Conservation (phyloP, 129 eudicot species). For the Flaveria bidentis region DNA sequence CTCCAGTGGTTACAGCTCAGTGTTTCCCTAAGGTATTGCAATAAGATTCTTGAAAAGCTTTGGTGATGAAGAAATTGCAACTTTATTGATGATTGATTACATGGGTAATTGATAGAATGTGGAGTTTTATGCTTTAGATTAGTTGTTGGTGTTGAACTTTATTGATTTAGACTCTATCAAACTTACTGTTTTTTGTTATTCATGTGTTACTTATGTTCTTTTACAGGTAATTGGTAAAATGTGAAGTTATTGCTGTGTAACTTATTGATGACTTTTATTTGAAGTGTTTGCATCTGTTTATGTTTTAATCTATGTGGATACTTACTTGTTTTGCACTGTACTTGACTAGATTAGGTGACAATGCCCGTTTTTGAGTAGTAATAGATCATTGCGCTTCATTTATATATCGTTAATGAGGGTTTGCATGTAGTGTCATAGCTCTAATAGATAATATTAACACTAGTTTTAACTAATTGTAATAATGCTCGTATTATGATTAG, state of each 20-base stretch:
- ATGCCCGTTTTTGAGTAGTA: conserved; percentile 18
- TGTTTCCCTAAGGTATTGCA: conserved; percentile 63
- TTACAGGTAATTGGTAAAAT: background rate
- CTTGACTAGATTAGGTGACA: background rate
- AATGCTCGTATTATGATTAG: background rate
- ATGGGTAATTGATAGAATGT: conserved; percentile 15
- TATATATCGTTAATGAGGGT: conserved; percentile 4
- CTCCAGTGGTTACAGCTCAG: conserved; percentile 77
- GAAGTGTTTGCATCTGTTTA: conserved; percentile 1
- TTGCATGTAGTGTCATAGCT: conserved; percentile 17
- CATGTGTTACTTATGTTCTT: background rate
- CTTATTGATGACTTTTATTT: background rate
- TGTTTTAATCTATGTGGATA: conserved; percentile 12
- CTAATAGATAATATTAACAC: conserved; percentile 14
- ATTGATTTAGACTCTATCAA: conserved; percentile 7
- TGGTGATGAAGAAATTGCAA: background rate
- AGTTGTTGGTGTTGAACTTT: conserved; percentile 4
- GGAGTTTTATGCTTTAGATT: background rate
- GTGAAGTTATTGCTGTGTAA: too few species aligned
- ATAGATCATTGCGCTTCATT: background rate
- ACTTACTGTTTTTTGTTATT: conserved; percentile 4
- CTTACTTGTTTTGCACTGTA: conserved; percentile 12
- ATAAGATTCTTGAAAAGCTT: background rate
- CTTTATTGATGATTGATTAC: background rate
- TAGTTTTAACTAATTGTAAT: background rate